These are phyloP conservation scores for Penicillium silybi DNA, from an alignment of 495 filamentous ascomycete genomes.

Conservation along the genomic window DNA sequence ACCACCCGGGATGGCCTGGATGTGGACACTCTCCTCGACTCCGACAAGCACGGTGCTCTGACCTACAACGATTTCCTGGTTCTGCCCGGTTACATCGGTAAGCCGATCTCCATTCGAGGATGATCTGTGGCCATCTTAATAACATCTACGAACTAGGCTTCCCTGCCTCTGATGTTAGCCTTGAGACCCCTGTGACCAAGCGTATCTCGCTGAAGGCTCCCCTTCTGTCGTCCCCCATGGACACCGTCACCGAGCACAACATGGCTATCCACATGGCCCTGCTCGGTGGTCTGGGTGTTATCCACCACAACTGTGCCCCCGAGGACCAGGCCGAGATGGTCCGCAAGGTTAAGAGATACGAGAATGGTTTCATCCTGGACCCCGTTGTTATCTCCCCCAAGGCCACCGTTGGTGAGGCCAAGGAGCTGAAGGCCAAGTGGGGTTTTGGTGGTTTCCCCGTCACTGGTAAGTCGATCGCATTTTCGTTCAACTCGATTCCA, in stretches of 20 bases:
- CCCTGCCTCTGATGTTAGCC: constrained; percentile 79
- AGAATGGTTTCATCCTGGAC: constrained; percentile 98
- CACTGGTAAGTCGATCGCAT: constrained; percentile 68
- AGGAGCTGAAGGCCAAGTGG: constrained; percentile 92
- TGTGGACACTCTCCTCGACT: constrained; percentile 77
- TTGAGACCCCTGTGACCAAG: constrained; percentile 91
- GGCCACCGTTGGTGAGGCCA: constrained; percentile 88
- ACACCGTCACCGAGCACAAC: constrained; percentile 97
- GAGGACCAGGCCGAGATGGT: constrained; percentile 99
- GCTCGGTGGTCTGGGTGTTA: constrained; percentile 91
- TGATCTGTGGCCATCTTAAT: background rate
- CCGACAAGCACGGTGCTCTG: constrained; percentile 81
- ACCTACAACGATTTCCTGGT: constrained; percentile 78
- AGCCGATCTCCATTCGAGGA: constrained; percentile 13
- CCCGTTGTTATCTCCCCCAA: constrained; percentile 86
- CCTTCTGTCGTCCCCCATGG: constrained; percentile 96
- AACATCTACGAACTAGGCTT: constrained; percentile 54
- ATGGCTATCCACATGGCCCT: constrained; percentile 99
- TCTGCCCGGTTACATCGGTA: constrained; percentile 65
- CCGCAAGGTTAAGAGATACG: constrained; percentile 96
- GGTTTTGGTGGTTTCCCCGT: constrained; percentile 98
- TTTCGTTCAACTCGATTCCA: constrained; percentile 12
- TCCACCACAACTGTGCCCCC: constrained; percentile 97
- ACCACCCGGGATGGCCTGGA: constrained; percentile 75
- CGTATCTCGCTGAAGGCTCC: constrained; percentile 91